Conservation (phyloP, 2,329 filamentous ascomycete genomes). For the Aphanocladium album region DNA sequence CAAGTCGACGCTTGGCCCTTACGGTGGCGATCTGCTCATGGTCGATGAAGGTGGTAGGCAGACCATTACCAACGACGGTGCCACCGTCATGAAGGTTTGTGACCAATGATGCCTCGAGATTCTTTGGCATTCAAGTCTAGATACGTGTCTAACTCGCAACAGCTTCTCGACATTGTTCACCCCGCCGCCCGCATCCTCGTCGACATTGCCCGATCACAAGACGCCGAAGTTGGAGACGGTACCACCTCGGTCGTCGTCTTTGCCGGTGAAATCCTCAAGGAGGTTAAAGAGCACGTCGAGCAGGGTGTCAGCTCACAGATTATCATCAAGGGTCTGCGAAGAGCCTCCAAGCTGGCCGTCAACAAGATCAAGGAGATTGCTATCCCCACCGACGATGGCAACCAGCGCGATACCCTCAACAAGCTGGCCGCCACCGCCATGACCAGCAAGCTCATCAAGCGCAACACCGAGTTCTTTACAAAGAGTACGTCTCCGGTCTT, state of each 20-base stretch:
- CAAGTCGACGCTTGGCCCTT: slow-evolving; percentile 91
- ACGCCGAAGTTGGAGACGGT: slow-evolving; percentile 96
- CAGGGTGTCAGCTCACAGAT: slow-evolving; percentile 95
- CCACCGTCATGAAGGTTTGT: slow-evolving; percentile 94
- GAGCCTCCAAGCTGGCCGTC: slow-evolving; percentile 82
- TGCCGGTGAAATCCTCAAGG: slow-evolving; percentile 96
- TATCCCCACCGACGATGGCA: slow-evolving; percentile 74
- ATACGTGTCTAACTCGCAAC: slow-evolving; percentile 12
- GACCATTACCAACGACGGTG: slow-evolving; percentile 98
- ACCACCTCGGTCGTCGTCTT: slow-evolving; percentile 96
- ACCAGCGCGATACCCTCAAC: slow-evolving; percentile 78
- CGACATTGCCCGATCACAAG: slow-evolving; percentile 97
- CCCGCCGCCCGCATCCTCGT: slow-evolving; percentile 95
- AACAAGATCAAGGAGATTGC: slow-evolving; percentile 99
- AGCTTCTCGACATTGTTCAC: slow-evolving; percentile 98
- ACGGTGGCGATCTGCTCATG: slow-evolving; percentile 92
- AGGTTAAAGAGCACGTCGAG: slow-evolving; percentile 93
- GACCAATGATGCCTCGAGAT: neutral
- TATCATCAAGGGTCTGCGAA: slow-evolving; percentile 92
- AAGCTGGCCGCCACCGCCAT: slow-evolving; percentile 94
- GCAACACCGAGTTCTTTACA: slow-evolving; percentile 94
- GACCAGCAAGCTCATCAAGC: slow-evolving; percentile 99
- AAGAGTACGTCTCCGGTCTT: slow-evolving; percentile 61
- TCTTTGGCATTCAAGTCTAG: neutral
- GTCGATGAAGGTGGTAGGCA: slow-evolving; percentile 93